These are phyloP conservation scores for Barnettozyma sp. DNA, from an alignment of 805 yeast genomes.

Conservation along the genomic window DNA sequence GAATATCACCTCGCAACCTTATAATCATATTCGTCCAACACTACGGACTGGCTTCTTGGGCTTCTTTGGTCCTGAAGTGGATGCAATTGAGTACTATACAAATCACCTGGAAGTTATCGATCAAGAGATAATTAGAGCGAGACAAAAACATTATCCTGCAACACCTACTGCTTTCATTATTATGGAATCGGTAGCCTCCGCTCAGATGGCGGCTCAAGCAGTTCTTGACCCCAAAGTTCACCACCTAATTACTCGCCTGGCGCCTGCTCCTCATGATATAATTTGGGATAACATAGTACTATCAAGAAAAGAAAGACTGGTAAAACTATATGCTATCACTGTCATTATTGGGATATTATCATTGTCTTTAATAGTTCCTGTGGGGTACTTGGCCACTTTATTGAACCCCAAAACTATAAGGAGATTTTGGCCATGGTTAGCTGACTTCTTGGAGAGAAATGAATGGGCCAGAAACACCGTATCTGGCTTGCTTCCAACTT, in stretches of 20 bases:
- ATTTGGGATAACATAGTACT: constrained; percentile 88
- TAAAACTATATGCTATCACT: constrained; percentile 59
- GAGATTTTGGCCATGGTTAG: constrained; percentile 78
- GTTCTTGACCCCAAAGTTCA: constrained; percentile 86
- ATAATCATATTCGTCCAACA: constrained; percentile 48
- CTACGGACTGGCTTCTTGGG: constrained; percentile 57
- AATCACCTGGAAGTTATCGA: constrained; percentile 64
- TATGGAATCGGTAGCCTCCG: constrained; percentile 90
- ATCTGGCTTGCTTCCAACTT: constrained; percentile 87
- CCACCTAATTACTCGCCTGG: constrained; percentile 71
- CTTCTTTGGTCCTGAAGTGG: constrained; percentile 60
- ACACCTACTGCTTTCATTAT: constrained; percentile 92
- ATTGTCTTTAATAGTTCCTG: constrained; percentile 72
- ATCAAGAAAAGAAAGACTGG: constrained; percentile 62
- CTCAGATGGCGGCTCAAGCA: constrained; percentile 95
- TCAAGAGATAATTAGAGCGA: constrained; percentile 55
- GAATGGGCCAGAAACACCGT: constrained; percentile 73
- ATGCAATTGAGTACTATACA: constrained; percentile 74
- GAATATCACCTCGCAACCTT: constrained; percentile 14
- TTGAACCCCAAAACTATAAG: constrained; percentile 72
- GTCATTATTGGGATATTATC: constrained; percentile 60
- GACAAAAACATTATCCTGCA: constrained; percentile 65
- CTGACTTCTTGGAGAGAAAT: constrained; percentile 53
- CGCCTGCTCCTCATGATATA: constrained; percentile 95
- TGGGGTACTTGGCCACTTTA: constrained; percentile 76